Conservation (phyloP, 306 rosid genomes). For the Arachis stenosperma region DNA sequence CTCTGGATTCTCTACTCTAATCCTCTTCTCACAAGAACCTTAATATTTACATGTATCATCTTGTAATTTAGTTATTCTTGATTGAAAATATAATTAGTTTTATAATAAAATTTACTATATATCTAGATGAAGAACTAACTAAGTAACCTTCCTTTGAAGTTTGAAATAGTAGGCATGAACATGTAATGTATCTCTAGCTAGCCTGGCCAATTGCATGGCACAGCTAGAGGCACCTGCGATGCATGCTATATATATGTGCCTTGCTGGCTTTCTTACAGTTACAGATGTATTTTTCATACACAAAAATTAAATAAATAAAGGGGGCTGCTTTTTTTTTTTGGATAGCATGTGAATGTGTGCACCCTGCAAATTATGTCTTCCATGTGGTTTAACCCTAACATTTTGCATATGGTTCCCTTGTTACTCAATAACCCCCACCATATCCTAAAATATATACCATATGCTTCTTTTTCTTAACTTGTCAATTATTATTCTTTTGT, state of each 20-base stretch:
- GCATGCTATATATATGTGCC: neutral
- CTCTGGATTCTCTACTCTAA: no score
- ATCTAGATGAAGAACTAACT: neutral
- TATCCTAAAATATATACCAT: neutral
- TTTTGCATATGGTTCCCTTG: constrained; percentile 6
- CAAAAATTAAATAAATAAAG: neutral
- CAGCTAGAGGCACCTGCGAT: constrained; percentile 18
- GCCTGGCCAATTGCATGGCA: constrained; percentile 35
- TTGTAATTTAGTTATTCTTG: no score
- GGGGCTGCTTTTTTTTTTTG: constrained; percentile 32
- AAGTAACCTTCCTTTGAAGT: neutral
- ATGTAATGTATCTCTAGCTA: neutral
- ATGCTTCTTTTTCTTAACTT: constrained; percentile 12
- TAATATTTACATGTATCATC: no score
- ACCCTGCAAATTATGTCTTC: constrained; percentile 41
- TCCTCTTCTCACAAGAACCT: no score
- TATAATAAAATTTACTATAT: neutral
- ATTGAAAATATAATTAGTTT: neutral
- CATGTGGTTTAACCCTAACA: constrained; percentile 47
- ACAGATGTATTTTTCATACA: constrained; percentile 20
- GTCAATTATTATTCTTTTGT: constrained; percentile 6
- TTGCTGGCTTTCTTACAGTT: constrained; percentile 29
- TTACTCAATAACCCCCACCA: constrained; percentile 6
- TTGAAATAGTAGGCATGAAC: neutral
- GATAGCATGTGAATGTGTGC: constrained; percentile 44